Percentiles rank a stretch among this genome's conserved stretches.
Evolutionary conservation across 164 flowering plant genomes (phyloP).

Genomic region (Piper longum): DNA sequence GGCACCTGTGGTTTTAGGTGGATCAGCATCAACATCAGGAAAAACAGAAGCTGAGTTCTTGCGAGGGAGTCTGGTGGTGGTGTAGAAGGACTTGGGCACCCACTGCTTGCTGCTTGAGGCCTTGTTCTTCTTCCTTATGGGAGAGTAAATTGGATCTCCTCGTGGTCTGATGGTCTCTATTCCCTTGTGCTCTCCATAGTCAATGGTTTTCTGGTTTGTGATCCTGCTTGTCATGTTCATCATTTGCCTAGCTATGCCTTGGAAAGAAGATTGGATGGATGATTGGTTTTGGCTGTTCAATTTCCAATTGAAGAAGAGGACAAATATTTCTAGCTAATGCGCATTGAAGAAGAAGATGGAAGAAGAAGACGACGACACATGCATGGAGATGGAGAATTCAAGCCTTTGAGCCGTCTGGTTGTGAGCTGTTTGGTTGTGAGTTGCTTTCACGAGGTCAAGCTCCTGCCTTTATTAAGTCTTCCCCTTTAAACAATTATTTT

Average conservation of each 20-base stretch:
- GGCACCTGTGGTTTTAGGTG: not conserved
- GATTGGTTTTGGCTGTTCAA: no score
- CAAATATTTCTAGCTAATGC: no score
- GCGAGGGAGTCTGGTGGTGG: not conserved
- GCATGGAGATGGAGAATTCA: no score
- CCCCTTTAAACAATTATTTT: no score
- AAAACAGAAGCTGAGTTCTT: not conserved
- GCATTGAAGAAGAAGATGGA: no score
- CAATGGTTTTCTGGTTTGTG: not conserved
- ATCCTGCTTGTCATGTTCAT: not conserved
- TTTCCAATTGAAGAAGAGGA: no score
- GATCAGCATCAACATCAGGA: not conserved
- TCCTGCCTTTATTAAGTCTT: no score
- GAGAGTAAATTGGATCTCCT: not conserved
- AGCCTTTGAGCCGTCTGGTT: no score
- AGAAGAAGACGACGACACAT: no score
- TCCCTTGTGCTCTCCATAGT: not conserved
- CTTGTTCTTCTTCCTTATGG: not conserved
- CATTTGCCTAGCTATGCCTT: not conserved
- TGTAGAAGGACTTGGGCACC: not conserved
- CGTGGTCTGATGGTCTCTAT: not conserved
- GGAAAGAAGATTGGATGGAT: no score
- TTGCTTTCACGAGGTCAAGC: no score
- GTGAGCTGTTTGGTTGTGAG: no score
- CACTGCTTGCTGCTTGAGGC: not conserved